Percentiles rank a stretch among this genome's conserved stretches.
Evolutionary conservation across 345 rosid species (phyloP).

Genomic region (Chamaenerion angustifolium): DNA sequence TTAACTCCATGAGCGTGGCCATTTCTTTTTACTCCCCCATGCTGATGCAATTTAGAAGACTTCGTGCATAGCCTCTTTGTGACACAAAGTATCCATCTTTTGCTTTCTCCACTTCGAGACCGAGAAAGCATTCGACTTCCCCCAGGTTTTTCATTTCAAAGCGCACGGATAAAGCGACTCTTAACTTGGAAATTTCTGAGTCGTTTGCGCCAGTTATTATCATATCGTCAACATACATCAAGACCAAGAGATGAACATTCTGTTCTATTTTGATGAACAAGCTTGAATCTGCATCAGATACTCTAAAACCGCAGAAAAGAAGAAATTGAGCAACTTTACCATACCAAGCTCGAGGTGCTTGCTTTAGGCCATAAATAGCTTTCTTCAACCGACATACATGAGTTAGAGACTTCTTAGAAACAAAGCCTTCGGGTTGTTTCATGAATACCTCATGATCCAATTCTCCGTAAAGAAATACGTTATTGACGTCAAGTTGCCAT

Average conservation of each 20-base stretch:
- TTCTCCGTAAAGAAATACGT: too few relatives aligned
- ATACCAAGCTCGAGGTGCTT: background rate
- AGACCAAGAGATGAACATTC: background rate
- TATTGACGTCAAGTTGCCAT: background rate
- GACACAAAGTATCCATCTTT: conserved; percentile 4
- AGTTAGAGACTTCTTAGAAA: background rate
- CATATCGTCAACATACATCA: background rate
- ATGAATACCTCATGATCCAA: background rate
- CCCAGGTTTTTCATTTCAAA: conserved; percentile 12
- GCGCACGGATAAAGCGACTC: background rate
- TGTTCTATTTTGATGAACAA: too few relatives aligned
- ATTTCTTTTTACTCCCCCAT: too few relatives aligned
- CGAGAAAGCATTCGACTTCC: conserved; percentile 7
- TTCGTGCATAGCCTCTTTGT: conserved; percentile 5
- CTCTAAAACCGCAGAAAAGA: too few relatives aligned
- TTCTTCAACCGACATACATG: conserved; percentile 1
- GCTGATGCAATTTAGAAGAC: background rate
- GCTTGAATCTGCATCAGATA: background rate
- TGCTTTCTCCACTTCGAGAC: conserved; percentile 2
- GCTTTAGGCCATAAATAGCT: too few relatives aligned
- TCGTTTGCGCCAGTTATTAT: background rate
- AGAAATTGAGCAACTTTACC: background rate
- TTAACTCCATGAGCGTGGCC: too few relatives aligned
- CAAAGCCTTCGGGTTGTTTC: background rate
- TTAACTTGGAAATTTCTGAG: background rate